A percentile compares a stretch with the other conserved stretches of the same genome.
Conservation (phyloP, 352 stramenopile species). For the Globisporangium rhizosaccharum region DNA sequence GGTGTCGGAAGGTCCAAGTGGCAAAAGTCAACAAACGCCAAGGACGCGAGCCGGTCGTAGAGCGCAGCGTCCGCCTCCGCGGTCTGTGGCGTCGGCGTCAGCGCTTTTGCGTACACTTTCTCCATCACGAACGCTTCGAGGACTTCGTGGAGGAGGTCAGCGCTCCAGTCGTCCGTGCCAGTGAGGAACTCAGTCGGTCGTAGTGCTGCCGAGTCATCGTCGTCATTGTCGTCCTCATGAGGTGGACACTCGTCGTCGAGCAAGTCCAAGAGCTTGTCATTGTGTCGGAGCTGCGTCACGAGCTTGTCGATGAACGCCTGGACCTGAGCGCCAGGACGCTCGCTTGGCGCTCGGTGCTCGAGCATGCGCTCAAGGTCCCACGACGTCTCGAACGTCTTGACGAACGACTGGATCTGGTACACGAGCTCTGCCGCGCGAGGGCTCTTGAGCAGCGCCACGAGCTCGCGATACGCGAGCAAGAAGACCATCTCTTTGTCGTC, state of each 20-base stretch:
- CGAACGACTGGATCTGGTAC: conserved; percentile 77
- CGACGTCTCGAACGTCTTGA: conserved; percentile 42
- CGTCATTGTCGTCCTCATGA: conserved; percentile 14
- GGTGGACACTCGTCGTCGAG: conserved; percentile 7
- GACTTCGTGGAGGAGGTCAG: conserved; percentile 54
- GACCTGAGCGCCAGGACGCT: conserved; percentile 46
- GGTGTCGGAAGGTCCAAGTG: conserved; percentile 82
- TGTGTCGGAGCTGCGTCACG: conserved; percentile 50
- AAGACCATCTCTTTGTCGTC: conserved; percentile 60
- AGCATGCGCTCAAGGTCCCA: conserved; percentile 56
- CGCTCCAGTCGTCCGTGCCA: conserved; percentile 28
- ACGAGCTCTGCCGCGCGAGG: conserved; percentile 57
- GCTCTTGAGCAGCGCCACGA: conserved; percentile 56
- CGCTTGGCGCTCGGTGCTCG: conserved; percentile 21
- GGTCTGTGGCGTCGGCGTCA: conserved; percentile 42
- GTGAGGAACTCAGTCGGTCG: conserved; percentile 22
- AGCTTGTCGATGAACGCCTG: conserved; percentile 65
- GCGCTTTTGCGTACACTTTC: conserved; percentile 74
- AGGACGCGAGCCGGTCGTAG: conserved; percentile 48
- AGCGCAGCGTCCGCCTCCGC: conserved; percentile 55
- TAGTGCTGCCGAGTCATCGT: no score
- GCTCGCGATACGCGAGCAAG: conserved; percentile 47
- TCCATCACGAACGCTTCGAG: conserved; percentile 89
- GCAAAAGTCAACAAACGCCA: conserved; percentile 77
- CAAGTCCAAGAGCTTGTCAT: conserved; percentile 15